Evolutionary conservation across 2,329 filamentous ascomycete genomes (phyloP), one percentile per base, ranked within the genome.

Genomic region (Tolypocladium amazonense): DNA sequence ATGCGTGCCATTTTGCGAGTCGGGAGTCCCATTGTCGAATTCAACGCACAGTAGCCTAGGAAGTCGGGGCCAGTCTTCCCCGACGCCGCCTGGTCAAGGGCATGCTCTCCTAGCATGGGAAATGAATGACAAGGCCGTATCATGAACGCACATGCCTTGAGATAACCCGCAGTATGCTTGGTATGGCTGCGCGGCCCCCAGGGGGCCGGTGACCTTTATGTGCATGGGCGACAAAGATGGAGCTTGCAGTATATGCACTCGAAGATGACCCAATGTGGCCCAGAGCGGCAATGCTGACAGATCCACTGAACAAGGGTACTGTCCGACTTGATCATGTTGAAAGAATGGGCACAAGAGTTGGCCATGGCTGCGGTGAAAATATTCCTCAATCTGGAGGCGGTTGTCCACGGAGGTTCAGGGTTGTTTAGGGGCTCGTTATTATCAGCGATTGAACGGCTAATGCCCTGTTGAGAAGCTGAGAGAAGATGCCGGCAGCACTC

Each of bases 191-290:
- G 47, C 27, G 27, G 25, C 4, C 14, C 7, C 30, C 8, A 47
- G 23, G 4, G 20, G 11, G 20, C 18, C 4, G 18, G 30, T 18
- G 18, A 27, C 18, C 18, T 12, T 58, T 81, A 76, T 55, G 79
- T 78, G 69, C 86, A 88, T 33, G 77, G 73, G 58, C 83, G 77
- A 71, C 86, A 88, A 37, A 82, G 79, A 72, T 88, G 85, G 57
- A 87, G 73, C 70, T 85, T 85, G 80, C 86, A 89, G 70, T 86
- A 87, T 62, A 79, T 77, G 74, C 86, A 89, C 71, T 88, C 84
- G 64, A 82, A 88, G 67, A 89, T 88, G 72, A 81, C 81, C 83
- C 84, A 88, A 72, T 85, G 81, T 57, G 85, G 85, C 1, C 85
- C 85, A 2, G 81, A 82, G 62, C 84, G 80, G 69, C 86, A 88